Percentiles rank a stretch among this genome's conserved stretches.
Conservation (phyloP, 1,284 basidiomycete species). For the Ustilago curta region DNA sequence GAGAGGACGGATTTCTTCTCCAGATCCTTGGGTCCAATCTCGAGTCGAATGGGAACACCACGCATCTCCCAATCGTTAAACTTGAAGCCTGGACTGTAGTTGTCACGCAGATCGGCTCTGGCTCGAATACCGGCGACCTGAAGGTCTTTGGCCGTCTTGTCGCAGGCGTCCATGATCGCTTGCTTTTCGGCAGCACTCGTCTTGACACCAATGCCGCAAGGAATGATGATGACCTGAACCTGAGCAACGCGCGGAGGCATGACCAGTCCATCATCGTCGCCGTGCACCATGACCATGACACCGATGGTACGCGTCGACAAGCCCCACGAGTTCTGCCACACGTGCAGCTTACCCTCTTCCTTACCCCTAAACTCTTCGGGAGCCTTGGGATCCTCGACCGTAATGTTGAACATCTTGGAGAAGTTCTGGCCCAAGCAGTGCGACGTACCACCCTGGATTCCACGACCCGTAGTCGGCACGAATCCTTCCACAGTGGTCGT, state of each 20-base stretch:
- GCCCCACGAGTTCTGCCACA: conserved; percentile 99
- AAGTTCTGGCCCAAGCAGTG: conserved; percentile 99
- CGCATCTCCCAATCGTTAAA: conserved; percentile 96
- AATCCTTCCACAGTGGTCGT: conserved; percentile 99
- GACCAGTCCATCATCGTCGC: conserved; percentile 96
- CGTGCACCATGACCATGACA: conserved; percentile 99
- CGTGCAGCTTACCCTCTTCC: conserved; percentile 76
- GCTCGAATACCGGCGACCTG: conserved; percentile 80
- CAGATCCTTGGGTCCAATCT: conserved; percentile 94
- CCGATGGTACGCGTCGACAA: conserved; percentile 95
- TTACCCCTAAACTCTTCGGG: conserved; percentile 63
- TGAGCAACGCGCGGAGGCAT: conserved; percentile 94
- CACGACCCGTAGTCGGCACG: conserved; percentile 94
- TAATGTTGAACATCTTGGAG: conserved; percentile 98
- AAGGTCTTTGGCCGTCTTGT: conserved; percentile 74
- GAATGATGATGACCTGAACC: conserved; percentile 90
- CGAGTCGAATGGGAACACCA: conserved; percentile 94
- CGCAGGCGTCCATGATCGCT: conserved; percentile 79
- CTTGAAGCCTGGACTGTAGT: conserved; percentile 97
- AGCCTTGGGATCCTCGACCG: conserved; percentile 81
- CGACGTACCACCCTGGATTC: conserved; percentile 97
- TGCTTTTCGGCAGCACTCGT: conserved; percentile 73
- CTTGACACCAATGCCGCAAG: conserved; percentile 82
- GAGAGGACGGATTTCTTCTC: conserved; percentile 83
- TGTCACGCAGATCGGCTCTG: conserved; percentile 91